phyloP scores from a whole-genome alignment of 2,329 filamentous ascomycete genomes.

The Calcarisporium arbuscula region DNA sequence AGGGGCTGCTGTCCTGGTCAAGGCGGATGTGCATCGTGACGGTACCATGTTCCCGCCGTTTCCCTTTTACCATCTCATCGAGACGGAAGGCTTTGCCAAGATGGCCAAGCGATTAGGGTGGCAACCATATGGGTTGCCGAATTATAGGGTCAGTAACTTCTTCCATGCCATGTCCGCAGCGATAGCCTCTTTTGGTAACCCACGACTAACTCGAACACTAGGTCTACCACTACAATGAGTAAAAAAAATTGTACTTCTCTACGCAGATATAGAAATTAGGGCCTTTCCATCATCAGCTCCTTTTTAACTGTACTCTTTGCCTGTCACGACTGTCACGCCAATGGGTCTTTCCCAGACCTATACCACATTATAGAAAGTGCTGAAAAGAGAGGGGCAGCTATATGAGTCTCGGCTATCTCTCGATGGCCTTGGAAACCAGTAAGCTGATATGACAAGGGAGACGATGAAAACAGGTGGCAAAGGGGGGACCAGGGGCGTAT shows the following conservation, averaged over 20 bases:
- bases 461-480: too few relatives aligned
- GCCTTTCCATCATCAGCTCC: conserved; percentile 1
- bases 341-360: too few relatives aligned
- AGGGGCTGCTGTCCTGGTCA: conserved; percentile 85
- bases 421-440: too few relatives aligned
- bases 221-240: conserved; percentile 91
- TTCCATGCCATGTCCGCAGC: too few relatives aligned
- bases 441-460: too few relatives aligned
- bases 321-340: conserved; percentile 12
- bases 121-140: conserved; percentile 80
- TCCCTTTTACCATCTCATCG: conserved; percentile 91
- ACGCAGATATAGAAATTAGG: too few relatives aligned
- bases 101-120: conserved; percentile 90
- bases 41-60: conserved; percentile 99
- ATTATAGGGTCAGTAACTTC: conserved; percentile 73
- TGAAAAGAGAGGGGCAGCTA: too few relatives aligned
- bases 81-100: conserved; percentile 96
- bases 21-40: conserved; percentile 93
- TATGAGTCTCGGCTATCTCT: too few relatives aligned
- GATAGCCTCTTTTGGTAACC: neutral
- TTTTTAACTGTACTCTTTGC: conserved; percentile 1
- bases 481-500: too few relatives aligned
- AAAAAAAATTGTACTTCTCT: conserved; percentile 23
- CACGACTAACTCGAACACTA: conserved; percentile 27
- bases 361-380: too few relatives aligned